Evolutionary conservation across 306 rosid genomes (phyloP).

Genomic region (Sphenostylis stenocarpa): DNA sequence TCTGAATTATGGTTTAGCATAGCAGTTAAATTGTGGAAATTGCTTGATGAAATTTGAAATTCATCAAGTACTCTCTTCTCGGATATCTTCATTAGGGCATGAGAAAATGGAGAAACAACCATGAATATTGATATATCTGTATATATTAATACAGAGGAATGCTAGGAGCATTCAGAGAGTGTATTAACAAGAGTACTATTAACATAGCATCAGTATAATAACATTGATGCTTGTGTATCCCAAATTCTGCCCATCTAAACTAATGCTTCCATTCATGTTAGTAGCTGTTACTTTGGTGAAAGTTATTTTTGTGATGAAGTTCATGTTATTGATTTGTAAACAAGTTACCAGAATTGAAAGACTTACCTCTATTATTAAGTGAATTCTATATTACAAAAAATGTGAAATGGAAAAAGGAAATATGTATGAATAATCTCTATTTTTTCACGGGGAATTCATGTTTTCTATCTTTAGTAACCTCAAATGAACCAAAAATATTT

Average conservation of each 20-base stretch:
- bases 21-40: background rate
- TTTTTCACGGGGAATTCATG: too few relatives aligned
- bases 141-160: too few relatives aligned
- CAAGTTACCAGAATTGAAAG: background rate
- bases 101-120: too few relatives aligned
- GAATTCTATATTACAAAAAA: background rate
- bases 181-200: too few relatives aligned
- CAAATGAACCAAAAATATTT: background rate
- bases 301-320: background rate
- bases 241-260: background rate
- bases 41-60: background rate
- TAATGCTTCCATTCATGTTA: background rate
- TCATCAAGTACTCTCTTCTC: background rate
- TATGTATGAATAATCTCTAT: too few relatives aligned
- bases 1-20: constrained; percentile 1
- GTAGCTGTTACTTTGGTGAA: background rate
- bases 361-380: background rate
- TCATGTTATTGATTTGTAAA: too few relatives aligned
- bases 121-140: too few relatives aligned
- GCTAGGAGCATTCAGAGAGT: too few relatives aligned
- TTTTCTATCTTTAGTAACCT: background rate
- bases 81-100: too few relatives aligned
- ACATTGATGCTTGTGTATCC: background rate
- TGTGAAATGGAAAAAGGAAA: background rate
- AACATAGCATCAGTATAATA: background rate